Percentiles rank a stretch among this genome's conserved stretches.
phyloP scores from a whole-genome alignment of 2,329 filamentous ascomycete genomes.

The Paecilomyces variotii region DNA sequence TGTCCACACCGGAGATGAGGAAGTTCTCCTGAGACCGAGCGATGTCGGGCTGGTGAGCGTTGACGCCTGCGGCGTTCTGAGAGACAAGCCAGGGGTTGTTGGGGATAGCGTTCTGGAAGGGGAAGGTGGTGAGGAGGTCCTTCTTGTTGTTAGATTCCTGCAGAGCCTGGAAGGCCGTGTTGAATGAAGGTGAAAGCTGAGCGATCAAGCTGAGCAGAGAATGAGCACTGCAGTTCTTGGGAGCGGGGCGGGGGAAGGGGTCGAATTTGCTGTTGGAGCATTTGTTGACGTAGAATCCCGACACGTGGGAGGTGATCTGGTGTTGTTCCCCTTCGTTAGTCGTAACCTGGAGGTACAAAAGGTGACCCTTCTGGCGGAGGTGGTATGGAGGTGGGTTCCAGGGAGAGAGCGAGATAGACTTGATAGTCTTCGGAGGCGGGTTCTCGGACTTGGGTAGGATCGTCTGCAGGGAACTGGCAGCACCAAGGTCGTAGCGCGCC shows the following conservation, averaged over 20 bases:
- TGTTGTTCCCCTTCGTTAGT: constrained; percentile 93
- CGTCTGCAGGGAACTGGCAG: constrained; percentile 57
- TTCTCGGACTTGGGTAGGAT: constrained; percentile 62
- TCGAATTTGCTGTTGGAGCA: constrained; percentile 94
- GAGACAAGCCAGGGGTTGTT: constrained; percentile 88
- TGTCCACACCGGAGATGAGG: constrained; percentile 82
- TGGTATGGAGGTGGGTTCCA: constrained; percentile 97
- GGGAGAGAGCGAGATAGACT: constrained; percentile 75
- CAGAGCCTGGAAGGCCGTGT: constrained; percentile 63
- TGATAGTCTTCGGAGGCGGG: constrained; percentile 78
- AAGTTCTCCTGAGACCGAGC: constrained; percentile 90
- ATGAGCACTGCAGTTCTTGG: constrained; percentile 73
- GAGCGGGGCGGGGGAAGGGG: constrained; percentile 68
- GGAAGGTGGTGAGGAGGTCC: constrained; percentile 86
- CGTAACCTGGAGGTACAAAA: constrained; percentile 80
- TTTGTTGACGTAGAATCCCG: constrained; percentile 95
- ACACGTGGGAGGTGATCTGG: constrained; percentile 87
- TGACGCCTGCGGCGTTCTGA: constrained; percentile 51
- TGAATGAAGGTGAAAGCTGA: constrained; percentile 76
- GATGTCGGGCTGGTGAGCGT: constrained; percentile 70
- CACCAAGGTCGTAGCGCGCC: constrained; percentile 68
- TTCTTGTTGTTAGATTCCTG: constrained; percentile 78
- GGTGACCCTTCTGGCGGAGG: constrained; percentile 80
- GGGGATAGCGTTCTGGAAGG: constrained; percentile 90
- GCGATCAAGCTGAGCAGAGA: constrained; percentile 76